phyloP scores from a whole-genome alignment of 2,329 filamentous ascomycete genomes.

The Mycosphaerelloides madeirae region DNA sequence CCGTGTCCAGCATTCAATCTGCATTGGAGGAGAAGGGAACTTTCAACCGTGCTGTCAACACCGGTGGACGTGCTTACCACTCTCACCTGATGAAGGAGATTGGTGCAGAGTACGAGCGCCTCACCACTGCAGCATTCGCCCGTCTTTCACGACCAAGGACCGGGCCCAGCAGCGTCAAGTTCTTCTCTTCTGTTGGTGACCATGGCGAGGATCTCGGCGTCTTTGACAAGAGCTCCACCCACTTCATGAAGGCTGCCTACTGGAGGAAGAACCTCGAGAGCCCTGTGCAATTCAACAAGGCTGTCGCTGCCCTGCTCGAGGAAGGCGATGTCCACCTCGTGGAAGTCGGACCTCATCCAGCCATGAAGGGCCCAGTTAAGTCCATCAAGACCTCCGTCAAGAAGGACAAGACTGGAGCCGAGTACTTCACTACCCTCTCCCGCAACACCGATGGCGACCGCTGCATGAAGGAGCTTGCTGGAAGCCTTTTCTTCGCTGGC shows the following conservation, averaged over 20 bases:
- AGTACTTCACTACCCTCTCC: slow-evolving; percentile 1
- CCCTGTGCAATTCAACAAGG: slow-evolving; percentile 6
- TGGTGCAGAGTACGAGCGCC: slow-evolving; percentile 9
- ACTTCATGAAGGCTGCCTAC: background rate
- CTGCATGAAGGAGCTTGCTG: slow-evolving; percentile 2
- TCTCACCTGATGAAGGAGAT: slow-evolving; percentile 33
- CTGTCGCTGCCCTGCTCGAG: background rate
- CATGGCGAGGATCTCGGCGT: background rate
- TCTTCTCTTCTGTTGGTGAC: slow-evolving; percentile 8
- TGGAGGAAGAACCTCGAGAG: slow-evolving; percentile 10
- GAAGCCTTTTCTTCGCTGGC: slow-evolving; percentile 4
- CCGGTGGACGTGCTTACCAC: slow-evolving; percentile 36
- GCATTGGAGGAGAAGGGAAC: slow-evolving; percentile 32
- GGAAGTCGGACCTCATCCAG: slow-evolving; percentile 11
- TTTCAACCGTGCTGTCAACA: slow-evolving; percentile 33
- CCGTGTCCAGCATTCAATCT: slow-evolving; percentile 30
- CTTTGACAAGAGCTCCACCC: no score
- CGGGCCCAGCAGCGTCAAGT: no score
- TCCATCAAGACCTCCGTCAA: slow-evolving; percentile 3
- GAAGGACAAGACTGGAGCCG: background rate
- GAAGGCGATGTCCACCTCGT: background rate
- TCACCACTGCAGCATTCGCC: background rate
- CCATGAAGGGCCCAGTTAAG: background rate
- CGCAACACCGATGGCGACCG: background rate
- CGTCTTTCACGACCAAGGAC: background rate